Evolutionary conservation across 768 basidiomycete species (phyloP).

Genomic region (Russula virescens): DNA sequence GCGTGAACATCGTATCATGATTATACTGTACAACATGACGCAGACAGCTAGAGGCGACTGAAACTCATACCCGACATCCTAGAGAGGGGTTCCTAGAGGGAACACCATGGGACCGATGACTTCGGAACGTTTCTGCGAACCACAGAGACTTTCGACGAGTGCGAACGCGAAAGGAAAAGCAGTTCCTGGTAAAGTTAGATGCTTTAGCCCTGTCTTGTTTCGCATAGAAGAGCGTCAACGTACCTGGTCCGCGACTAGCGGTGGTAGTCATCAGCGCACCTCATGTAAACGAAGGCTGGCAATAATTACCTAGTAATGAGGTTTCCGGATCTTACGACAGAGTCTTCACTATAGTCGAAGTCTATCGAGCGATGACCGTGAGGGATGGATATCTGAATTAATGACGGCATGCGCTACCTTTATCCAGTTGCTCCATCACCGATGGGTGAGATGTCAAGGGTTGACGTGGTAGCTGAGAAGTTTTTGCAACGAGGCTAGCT

Average conservation of each 20-base stretch:
- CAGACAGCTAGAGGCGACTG: not conserved
- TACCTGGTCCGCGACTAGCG: conserved; percentile 65
- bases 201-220: not conserved
- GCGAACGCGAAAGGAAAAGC: conserved; percentile 73
- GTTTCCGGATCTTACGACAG: conserved; percentile 66
- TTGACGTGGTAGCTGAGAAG: conserved; percentile 53
- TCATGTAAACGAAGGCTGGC: not conserved
- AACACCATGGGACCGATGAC: conserved; percentile 68
- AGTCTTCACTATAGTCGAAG: conserved; percentile 68
- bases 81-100: conserved; percentile 39
- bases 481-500: conserved; percentile 47
- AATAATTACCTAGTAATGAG: conserved; percentile 65
- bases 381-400: not conserved
- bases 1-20: not conserved
- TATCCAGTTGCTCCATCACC: conserved; percentile 53
- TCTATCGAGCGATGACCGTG: conserved; percentile 34
- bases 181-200: conserved; percentile 43
- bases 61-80: not conserved
- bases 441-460: conserved; percentile 75
- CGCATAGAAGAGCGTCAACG: conserved; percentile 20
- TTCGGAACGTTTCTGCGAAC: conserved; percentile 53
- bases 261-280: conserved; percentile 2
- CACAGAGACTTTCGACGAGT: conserved; percentile 67
- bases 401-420: conserved; percentile 34
- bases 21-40: not conserved